Evolutionary conservation across 257 asterid species (phyloP), one percentile per base, ranked within the genome.

Genomic region (Catharanthus roseus): DNA sequence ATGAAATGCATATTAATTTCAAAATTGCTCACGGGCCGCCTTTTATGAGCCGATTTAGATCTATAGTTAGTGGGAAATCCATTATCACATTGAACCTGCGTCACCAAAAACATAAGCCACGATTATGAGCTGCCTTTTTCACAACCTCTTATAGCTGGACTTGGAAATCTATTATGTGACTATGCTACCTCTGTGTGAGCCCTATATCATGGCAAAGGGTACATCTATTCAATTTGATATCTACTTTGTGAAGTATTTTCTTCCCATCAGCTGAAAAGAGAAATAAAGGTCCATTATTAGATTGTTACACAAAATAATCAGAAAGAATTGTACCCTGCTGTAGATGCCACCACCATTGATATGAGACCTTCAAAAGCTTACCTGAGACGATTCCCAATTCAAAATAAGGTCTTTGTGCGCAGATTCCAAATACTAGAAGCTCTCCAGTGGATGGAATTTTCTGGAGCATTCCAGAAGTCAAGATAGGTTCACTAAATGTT

Each of bases 321-420:
- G 33, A 51, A 55, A 29, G 3, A 68, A 34, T 31, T 28, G 5
- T 4, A 41, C 28, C 28, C 33, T 34, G 51, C 68, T 41, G 1
- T 5, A 3, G 29, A 64, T 34, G 23, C n/a, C 7, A 68, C 10
- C 1, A 6, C 12, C 61, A n/a, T n/a, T n/a, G 45, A 44, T 53
- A 3, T 9, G n/a, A 10, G 24, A 1, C 29, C 41, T 34, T 36
- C 67, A 34, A 19, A 38, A 62, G 41, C 45, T n/a, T 75, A 85
- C 96, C 96, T 70, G 92, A 87, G 68, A 90, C 45, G 2, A 90
- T 80, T 56, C 97, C 97, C 19, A 90, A 76, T 71, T 85, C 82
- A 13, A 78, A 77, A 74, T 86, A 83, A 5, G 97, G 97, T 29
- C 77, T 86, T 66, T 71, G 73, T 15, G 89, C 81, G 50, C 79